phyloP scores from a whole-genome alignment of 202 grass and related monocot species.

The Panicum hallii region DNA sequence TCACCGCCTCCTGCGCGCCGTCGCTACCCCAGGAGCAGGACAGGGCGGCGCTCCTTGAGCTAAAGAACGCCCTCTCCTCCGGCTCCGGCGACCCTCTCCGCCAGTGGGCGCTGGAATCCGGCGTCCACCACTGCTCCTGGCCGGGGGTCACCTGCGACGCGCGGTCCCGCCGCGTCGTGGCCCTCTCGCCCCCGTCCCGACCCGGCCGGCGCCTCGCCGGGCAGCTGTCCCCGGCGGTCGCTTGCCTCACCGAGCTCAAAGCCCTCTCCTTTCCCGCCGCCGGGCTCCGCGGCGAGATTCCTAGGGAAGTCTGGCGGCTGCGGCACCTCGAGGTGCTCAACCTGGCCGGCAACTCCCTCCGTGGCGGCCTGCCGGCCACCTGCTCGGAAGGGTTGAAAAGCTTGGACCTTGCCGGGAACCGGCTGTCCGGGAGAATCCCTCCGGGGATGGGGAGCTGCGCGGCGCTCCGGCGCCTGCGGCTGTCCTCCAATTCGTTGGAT shows the following conservation, averaged over 20 bases:
- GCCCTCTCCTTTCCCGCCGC: slow-evolving; percentile 60
- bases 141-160: slow-evolving; percentile 61
- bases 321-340: slow-evolving; percentile 65
- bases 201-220: slow-evolving; percentile 35
- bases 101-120: slow-evolving; percentile 48
- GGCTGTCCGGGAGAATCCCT: slow-evolving; percentile 62
- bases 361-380: slow-evolving; percentile 56
- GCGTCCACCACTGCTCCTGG: slow-evolving; percentile 65
- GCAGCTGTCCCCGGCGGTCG: slow-evolving; percentile 58
- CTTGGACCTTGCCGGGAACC: slow-evolving; percentile 76
- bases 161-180: slow-evolving; percentile 59
- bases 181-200: slow-evolving; percentile 45
- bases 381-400: slow-evolving; percentile 58
- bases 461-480: slow-evolving; percentile 51
- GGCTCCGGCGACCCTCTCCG: slow-evolving; percentile 42
- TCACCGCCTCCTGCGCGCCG: not conserved
- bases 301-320: slow-evolving; percentile 63
- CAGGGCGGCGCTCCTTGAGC: slow-evolving; percentile 54
- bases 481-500: slow-evolving; percentile 68
- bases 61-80: slow-evolving; percentile 61
- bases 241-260: slow-evolving; percentile 60
- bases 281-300: slow-evolving; percentile 60
- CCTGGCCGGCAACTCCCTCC: slow-evolving; percentile 70
- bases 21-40: slow-evolving; percentile 38
- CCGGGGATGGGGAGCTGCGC: slow-evolving; percentile 53